Evolutionary conservation across 192 early-diverging fungal species (phyloP).

Genomic region (Entrophospora sp.): DNA sequence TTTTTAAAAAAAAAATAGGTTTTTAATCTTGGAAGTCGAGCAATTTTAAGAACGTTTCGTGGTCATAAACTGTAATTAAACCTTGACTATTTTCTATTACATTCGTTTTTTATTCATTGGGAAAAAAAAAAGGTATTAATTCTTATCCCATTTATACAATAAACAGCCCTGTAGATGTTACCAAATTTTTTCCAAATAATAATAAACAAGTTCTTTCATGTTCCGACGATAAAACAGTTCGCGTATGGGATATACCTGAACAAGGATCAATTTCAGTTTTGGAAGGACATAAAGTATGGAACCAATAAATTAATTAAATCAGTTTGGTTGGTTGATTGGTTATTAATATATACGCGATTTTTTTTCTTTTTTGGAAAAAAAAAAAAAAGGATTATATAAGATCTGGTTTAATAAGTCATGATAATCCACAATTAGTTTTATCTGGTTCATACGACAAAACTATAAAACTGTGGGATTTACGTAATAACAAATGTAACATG

Average conservation of each 20-base stretch:
- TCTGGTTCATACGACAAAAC: slow-evolving; percentile 96
- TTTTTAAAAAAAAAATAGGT: slow-evolving; percentile 26
- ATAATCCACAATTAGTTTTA: slow-evolving; percentile 73
- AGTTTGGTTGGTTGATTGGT: neutral
- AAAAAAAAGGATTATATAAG: slow-evolving; percentile 74
- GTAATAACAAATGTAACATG: slow-evolving; percentile 61
- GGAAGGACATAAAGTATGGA: slow-evolving; percentile 56
- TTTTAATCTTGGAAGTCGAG: slow-evolving; percentile 56
- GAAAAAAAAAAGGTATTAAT: neutral
- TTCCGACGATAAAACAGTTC: slow-evolving; percentile 87
- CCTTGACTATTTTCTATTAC: neutral
- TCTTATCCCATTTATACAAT: neutral
- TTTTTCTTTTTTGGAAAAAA: neutral
- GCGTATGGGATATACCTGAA: slow-evolving; percentile 89
- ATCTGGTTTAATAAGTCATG: slow-evolving; percentile 55
- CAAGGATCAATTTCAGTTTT: slow-evolving; percentile 61
- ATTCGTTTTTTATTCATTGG: neutral
- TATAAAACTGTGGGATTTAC: slow-evolving; percentile 85
- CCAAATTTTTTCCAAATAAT: slow-evolving; percentile 65
- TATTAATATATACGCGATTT: neutral
- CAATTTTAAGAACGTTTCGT: slow-evolving; percentile 56
- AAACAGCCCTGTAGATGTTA: slow-evolving; percentile 66
- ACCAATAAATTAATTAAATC: neutral
- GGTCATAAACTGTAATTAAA: slow-evolving; percentile 48
- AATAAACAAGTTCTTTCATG: slow-evolving; percentile 76